Evolutionary conservation across 805 yeast genomes (phyloP).

Genomic region (Saturnispora zaruensis): DNA sequence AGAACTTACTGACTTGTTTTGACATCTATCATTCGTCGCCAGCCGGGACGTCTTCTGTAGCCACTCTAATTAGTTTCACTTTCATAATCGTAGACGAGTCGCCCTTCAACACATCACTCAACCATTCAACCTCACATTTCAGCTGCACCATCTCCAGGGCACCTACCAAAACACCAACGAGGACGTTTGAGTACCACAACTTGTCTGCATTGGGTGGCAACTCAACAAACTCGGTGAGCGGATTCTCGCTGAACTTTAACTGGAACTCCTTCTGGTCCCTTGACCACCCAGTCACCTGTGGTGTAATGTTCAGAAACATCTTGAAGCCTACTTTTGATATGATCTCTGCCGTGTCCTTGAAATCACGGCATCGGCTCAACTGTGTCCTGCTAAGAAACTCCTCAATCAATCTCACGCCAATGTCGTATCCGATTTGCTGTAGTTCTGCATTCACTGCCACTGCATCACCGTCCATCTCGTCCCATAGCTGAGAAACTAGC

Average conservation of each 20-base stretch:
- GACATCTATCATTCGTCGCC: slow-evolving; percentile 59
- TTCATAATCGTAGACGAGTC: slow-evolving; percentile 74
- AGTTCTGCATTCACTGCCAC: slow-evolving; percentile 72
- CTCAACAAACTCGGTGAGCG: slow-evolving; percentile 91
- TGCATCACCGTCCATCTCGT: slow-evolving; percentile 72
- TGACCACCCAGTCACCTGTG: slow-evolving; percentile 61
- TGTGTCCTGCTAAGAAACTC: slow-evolving; percentile 87
- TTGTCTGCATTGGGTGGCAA: slow-evolving; percentile 69
- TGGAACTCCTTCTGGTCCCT: slow-evolving; percentile 67
- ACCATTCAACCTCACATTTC: slow-evolving; percentile 75
- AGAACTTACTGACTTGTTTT: slow-evolving; percentile 8
- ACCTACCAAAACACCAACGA: slow-evolving; percentile 86
- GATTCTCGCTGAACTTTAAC: slow-evolving; percentile 72
- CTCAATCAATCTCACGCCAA: slow-evolving; percentile 84
- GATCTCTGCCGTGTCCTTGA: slow-evolving; percentile 82
- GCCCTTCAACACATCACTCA: slow-evolving; percentile 75
- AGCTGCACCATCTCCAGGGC: slow-evolving; percentile 93
- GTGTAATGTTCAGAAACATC: slow-evolving; percentile 76
- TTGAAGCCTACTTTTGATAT: slow-evolving; percentile 84
- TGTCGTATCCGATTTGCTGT: slow-evolving; percentile 91
- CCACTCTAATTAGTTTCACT: slow-evolving; percentile 57
- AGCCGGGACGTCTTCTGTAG: slow-evolving; percentile 93
- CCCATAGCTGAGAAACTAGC: slow-evolving; percentile 82
- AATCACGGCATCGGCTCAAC: slow-evolving; percentile 68
- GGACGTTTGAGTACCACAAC: slow-evolving; percentile 87